Conservation (phyloP, 2,329 filamentous ascomycete species). For the Septoria linicola region DNA sequence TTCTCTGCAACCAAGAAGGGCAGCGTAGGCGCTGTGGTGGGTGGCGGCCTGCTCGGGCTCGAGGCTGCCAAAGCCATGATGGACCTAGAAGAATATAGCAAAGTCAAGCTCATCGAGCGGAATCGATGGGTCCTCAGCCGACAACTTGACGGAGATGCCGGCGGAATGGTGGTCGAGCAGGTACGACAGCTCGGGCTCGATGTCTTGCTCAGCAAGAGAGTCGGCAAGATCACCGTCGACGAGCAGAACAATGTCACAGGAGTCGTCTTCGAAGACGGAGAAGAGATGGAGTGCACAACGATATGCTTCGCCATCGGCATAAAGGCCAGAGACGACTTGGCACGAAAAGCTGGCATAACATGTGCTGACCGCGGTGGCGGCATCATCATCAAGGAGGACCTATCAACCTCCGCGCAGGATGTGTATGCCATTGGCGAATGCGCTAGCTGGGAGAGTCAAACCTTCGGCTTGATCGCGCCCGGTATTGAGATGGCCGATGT, state of each 20-base stretch:
- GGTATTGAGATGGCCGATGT: slow-evolving; percentile 93
- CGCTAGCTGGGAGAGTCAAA: slow-evolving; percentile 83
- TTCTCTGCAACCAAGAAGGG: slow-evolving; percentile 68
- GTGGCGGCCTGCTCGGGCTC: slow-evolving; percentile 78
- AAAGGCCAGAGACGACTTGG: slow-evolving; percentile 75
- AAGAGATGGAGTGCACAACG: slow-evolving; percentile 72
- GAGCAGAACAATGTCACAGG: slow-evolving; percentile 68
- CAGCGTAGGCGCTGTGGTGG: slow-evolving; percentile 72
- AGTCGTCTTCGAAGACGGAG: slow-evolving; percentile 77
- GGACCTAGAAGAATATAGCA: slow-evolving; percentile 71
- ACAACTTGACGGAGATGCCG: slow-evolving; percentile 79
- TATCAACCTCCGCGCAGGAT: slow-evolving; percentile 68
- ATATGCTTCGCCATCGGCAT: slow-evolving; percentile 92
- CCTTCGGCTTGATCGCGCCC: slow-evolving; percentile 83
- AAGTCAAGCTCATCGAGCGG: slow-evolving; percentile 76
- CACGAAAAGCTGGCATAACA: slow-evolving; percentile 65
- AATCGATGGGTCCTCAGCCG: slow-evolving; percentile 80
- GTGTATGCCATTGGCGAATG: slow-evolving; percentile 91
- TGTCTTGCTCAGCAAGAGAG: slow-evolving; percentile 72
- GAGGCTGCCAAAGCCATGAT: slow-evolving; percentile 92
- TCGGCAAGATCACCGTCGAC: slow-evolving; percentile 69
- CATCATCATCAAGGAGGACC: slow-evolving; percentile 65
- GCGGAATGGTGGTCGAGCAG: slow-evolving; percentile 77
- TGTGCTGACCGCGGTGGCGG: slow-evolving; percentile 72
- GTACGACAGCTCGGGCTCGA: slow-evolving; percentile 76